A percentile compares a stretch with the other conserved stretches of the same genome.
Evolutionary conservation across 2,329 filamentous ascomycete genomes (phyloP).

Genomic region (Penicillium sp.): DNA sequence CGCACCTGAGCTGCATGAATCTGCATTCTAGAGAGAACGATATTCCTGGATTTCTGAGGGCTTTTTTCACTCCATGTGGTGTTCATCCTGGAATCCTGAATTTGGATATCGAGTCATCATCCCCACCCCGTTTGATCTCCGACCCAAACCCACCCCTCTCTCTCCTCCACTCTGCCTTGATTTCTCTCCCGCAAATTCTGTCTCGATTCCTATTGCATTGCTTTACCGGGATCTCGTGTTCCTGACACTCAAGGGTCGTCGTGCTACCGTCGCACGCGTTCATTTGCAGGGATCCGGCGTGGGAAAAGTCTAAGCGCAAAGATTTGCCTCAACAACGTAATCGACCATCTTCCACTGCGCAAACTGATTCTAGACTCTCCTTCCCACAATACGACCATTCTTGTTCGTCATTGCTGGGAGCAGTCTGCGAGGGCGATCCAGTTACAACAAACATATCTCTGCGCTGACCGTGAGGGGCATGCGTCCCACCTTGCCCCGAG

Average conservation of each 20-base stretch:
- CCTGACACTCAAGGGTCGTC: too few relatives aligned
- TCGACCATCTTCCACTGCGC: slow-evolving; percentile 8
- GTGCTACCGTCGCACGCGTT: too few relatives aligned
- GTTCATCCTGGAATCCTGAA: too few relatives aligned
- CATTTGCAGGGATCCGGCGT: slow-evolving; percentile 19
- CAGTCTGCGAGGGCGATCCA: too few relatives aligned
- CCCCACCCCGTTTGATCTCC: slow-evolving; percentile 15
- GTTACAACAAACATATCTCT: not conserved
- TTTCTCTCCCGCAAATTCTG: not conserved
- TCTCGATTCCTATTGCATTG: slow-evolving; percentile 6
- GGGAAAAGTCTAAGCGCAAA: slow-evolving; percentile 19
- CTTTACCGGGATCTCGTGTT: too few relatives aligned
- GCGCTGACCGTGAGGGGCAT: slow-evolving; percentile 27
- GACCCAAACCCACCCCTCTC: slow-evolving; percentile 16
- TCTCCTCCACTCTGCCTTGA: slow-evolving; percentile 1
- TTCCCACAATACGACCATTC: too few relatives aligned
- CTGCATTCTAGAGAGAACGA: too few relatives aligned
- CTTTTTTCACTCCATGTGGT: too few relatives aligned
- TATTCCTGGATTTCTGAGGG: too few relatives aligned
- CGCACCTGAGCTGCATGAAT: too few relatives aligned
- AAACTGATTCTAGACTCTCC: too few relatives aligned
- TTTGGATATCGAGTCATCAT: not conserved
- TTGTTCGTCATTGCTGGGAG: too few relatives aligned
- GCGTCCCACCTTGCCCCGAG: slow-evolving; percentile 26
- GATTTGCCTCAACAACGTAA: slow-evolving; percentile 30